These are phyloP conservation scores for Delonix regia DNA, from an alignment of 306 rosid genomes.

Conservation along the genomic window DNA sequence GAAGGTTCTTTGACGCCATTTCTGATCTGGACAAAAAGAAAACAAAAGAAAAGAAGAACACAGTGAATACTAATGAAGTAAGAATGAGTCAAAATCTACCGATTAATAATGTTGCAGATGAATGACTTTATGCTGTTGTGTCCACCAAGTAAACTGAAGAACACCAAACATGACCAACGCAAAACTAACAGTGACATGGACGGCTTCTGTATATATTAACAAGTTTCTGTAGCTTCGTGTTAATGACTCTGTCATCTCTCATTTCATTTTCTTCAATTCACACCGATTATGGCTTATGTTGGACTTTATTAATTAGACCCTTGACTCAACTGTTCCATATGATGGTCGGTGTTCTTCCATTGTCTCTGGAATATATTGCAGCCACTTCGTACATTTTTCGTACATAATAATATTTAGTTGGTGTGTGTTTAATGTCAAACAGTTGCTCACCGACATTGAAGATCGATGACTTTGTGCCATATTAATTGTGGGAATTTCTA, in stretches of 20 bases:
- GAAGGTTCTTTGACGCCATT: neutral
- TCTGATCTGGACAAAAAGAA: no score
- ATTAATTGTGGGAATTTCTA: neutral
- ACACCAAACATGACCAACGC: neutral
- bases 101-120: neutral
- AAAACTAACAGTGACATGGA: conserved; percentile 2
- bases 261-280: neutral
- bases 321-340: conserved; percentile 22
- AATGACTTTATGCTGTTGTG: neutral
- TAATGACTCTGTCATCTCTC: neutral
- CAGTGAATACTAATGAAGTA: neutral
- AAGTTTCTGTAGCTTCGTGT: neutral
- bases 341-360: conserved; percentile 46
- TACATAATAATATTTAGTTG: neutral
- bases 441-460: conserved; percentile 36
- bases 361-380: conserved; percentile 14
- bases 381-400: neutral
- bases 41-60: no score
- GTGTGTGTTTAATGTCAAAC: neutral
- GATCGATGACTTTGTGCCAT: neutral
- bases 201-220: conserved; percentile 27
- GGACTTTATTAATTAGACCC: conserved; percentile 40
- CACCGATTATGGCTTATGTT: neutral
- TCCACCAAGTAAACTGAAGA: neutral
- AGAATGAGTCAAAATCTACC: neutral